Evolutionary conservation across 192 early-diverging fungal genomes (phyloP).

Genomic region (Coemansia sp.): DNA sequence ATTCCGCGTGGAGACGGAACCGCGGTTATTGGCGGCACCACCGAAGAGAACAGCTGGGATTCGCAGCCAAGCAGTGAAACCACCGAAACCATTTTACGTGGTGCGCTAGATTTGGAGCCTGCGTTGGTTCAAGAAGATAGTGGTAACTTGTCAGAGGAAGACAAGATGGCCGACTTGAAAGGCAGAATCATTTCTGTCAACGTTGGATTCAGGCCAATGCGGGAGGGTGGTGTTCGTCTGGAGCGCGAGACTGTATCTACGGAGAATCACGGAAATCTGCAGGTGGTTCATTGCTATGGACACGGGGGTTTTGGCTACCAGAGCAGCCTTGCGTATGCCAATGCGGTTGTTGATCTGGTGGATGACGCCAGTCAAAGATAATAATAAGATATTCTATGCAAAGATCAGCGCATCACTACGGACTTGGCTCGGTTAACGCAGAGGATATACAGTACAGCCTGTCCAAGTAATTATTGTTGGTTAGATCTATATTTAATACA

Average conservation of each 20-base stretch:
- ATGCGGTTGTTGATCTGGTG: constrained; percentile 12
- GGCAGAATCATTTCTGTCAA: constrained; percentile 15
- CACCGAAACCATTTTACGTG: constrained; percentile 45
- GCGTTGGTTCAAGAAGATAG: constrained; percentile 32
- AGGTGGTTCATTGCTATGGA: constrained; percentile 66
- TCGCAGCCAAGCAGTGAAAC: constrained; percentile 32
- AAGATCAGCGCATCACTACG: no score
- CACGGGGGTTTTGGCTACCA: constrained; percentile 64
- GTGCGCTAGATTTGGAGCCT: constrained; percentile 45
- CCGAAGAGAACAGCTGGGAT: constrained; percentile 33
- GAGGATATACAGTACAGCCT: no score
- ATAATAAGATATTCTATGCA: no score
- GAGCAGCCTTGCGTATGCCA: constrained; percentile 34
- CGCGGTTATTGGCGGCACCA: constrained; percentile 44
- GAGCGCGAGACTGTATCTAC: constrained; percentile 17
- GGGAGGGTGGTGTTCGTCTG: constrained; percentile 60
- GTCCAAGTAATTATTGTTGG: no score
- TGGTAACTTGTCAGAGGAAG: constrained; percentile 26
- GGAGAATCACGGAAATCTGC: constrained; percentile 6
- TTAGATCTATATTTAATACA: no score
- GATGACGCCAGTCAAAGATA: not conserved
- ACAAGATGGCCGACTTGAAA: constrained; percentile 37
- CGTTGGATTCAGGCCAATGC: constrained; percentile 64
- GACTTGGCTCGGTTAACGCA: no score
- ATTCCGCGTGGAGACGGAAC: constrained; percentile 49